Base-by-base conservation (phyloP, 345 rosid species). In the Gossypium turneri region DNA sequence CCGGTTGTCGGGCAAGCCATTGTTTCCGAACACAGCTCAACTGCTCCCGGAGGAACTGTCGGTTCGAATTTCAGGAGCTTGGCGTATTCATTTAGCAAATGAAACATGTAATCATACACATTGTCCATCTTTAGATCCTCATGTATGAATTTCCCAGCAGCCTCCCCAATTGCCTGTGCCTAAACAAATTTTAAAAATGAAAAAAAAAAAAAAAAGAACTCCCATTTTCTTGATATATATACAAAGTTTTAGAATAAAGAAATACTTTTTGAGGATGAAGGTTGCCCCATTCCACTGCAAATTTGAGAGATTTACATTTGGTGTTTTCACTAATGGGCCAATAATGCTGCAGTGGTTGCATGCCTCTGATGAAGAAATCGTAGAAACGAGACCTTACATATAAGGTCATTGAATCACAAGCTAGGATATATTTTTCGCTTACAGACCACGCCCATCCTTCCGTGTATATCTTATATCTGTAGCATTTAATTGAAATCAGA, bases 391-490 rank as follows among this genome's bases (percentile, higher is more conserved):
- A 86, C 74, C 63, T 85, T 25, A 88, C 79, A 44, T 80, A 69
- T 75, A 93, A 53, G 7, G 87, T 76, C 88, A 86, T 86, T 2
- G 94, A 81, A 75, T 91, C 86, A 56, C 95, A 93, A 65, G 97
- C 93, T 55, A 93, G 52, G n/a, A 91, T 93, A 74, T 89, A 91
- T 73, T 93, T 93, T 83, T 83, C 89, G 56, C 94, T 93, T 51
- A 88, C 97, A 9, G 95, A 93, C 97, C 97, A 91, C 4, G 90
- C 89, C 86, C 88, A 78, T 68, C 98, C 94, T 79, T 91, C 97
- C 25, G 86, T 60, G 48, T 88, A 88, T 15, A 93, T 89, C 84
- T 93, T 93, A 74, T 91, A 93, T 69, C 97, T 89, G 75, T 60
- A 29, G 38, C 24, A 65, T 4, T 34, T 34, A 34, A 34, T 34